Evolutionary conservation across 1,284 basidiomycete species (phyloP), one percentile per base, ranked within the genome.

Genomic region (Cutaneotrichosporon sp.): DNA sequence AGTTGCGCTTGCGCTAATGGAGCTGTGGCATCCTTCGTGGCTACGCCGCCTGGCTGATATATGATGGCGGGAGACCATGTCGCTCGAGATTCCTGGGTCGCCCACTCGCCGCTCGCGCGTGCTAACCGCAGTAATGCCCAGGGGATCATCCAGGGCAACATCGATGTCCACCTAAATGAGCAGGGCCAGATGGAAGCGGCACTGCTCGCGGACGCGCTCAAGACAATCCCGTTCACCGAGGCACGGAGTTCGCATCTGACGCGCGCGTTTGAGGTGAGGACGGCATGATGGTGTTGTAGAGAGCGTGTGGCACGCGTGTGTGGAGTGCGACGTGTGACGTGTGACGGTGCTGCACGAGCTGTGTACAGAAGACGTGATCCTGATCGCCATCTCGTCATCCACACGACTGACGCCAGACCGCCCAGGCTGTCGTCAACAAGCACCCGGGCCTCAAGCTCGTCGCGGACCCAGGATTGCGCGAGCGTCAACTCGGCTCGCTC

Each of bases 101-200:
- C 5, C 11, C 34, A 13, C 26, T 22, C 49, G 46, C n/a, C 49
- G 49, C 49, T 22, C 21, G n/a, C 21, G 11, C 26, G 14, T 4
- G 62, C 62, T 63, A 32, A 63, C 40, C 22, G 0, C 60, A 81
- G 78, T 64, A 81, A 81, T 56, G 32, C 71, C 10, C 63, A 69
- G 22, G 75, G 77, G 18, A 73, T 78, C 51, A 77, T 80, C 16
- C 80, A 81, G 66, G 80, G 80, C 30, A 75, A 79, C 10, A 60
- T 75, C 18, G 77, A 81, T 65, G 76, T 73, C 2, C 74, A 72
- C 18, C 69, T 81, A 14, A 81, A 81, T 57, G 73, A 70, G 13
- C 68, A 70, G 11, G 80, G 80, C 0, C 67, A 73, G 5, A 21
- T 36, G 0, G 76, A 81, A 65, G 71, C 77, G 8, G 22, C 51